Evolutionary conservation across 2,329 filamentous ascomycete genomes (phyloP), one percentile per base, ranked within the genome.

Genomic region (Alternaria triticimaculans): DNA sequence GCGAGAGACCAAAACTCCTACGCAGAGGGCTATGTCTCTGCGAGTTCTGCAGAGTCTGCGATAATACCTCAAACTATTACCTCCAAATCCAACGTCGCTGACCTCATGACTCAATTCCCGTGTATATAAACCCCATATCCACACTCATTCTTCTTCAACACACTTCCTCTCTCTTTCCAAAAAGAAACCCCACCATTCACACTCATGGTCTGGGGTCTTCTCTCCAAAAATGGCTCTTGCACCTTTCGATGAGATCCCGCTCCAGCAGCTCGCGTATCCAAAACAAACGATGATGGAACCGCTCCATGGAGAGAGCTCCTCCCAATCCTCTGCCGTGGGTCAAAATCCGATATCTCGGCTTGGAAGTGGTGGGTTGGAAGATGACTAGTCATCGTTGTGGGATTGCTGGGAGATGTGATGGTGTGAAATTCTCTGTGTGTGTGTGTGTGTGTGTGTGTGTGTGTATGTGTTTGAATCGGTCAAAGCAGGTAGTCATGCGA

Each of bases 21-120:
- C 0, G 33, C 2, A 41, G 33, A 21, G 21, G 21, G 21, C 21
- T 4, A n/a, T 41, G 37, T 41, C 3, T 18, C 4, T 41, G 37
- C 4, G 9, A 41, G n/a, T 6, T 6, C n/a, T 18, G 37, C 11
- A 5, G 8, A 41, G 37, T 10, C 9, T 0, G 2, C 5, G 4
- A 41, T 1, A 1, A 11, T 41, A 41, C 37, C 5, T 6, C 9
- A 18, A 9, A 0, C 15, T 18, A 1, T 3, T 0, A 0, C 0
- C 37, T 41, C 3, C 37, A 41, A 41, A 41, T 5, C 8, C 9
- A 41, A n/a, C n/a, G 37, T 9, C 15, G 2, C 4, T 18, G 9
- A 11, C n/a, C 15, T 18, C 8, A 18, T 41, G 37, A 11, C 8
- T 41, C 15, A 0, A 10, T 1, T 18, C 2, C 6, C 9, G 37